phyloP scores from a whole-genome alignment of 768 basidiomycete genomes.

The Mycena metata region DNA sequence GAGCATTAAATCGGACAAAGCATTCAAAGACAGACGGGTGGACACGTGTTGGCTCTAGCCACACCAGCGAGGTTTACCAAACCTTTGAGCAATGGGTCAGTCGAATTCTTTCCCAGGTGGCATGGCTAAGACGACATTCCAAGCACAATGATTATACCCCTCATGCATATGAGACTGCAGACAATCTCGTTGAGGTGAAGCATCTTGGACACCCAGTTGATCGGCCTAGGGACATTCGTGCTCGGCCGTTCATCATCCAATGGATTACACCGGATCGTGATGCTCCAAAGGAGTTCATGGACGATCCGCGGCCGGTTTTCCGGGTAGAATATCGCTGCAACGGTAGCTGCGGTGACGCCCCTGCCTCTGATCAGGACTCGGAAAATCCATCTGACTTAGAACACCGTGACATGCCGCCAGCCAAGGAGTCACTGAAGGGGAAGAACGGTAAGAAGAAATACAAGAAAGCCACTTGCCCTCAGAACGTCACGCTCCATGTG shows the following conservation, averaged over 20 bases:
- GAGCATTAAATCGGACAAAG: not conserved
- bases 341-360: conserved; percentile 7
- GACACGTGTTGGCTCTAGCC: not conserved
- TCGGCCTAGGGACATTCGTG: not conserved
- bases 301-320: not conserved
- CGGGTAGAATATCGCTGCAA: not conserved
- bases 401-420: too few species aligned
- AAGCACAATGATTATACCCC: conserved; percentile 8
- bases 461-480: not conserved
- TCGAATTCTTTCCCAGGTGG: not conserved
- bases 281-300: not conserved
- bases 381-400: too few species aligned
- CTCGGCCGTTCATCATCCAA: not conserved
- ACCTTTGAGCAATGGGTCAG: conserved; percentile 14
- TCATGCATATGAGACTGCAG: not conserved
- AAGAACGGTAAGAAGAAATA: not conserved
- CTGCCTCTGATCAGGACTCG: not conserved
- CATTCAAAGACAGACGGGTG: conserved; percentile 1
- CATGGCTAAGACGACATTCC: too few species aligned
- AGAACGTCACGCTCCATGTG: not conserved
- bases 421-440: too few species aligned
- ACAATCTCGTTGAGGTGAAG: not conserved
- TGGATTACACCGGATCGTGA: conserved; percentile 4
- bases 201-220: conserved; percentile 5
- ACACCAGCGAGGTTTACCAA: not conserved